phyloP scores from a whole-genome alignment of 1,139 yeast genomes.

The Hanseniaspora sp. region DNA sequence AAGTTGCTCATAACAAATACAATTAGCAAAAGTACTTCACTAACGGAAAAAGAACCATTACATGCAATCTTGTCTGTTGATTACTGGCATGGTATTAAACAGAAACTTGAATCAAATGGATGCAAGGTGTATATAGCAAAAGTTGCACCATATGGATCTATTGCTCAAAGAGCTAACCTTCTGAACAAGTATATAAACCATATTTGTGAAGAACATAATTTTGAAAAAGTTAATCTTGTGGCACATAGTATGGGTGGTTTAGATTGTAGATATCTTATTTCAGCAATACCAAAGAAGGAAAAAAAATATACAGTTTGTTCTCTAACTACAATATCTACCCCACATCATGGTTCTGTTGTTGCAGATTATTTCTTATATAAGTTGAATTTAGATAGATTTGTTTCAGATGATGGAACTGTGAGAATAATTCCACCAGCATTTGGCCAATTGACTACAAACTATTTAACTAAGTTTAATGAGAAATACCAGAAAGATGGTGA shows the following conservation, averaged over 20 bases:
- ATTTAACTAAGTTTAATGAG: constrained; percentile 38
- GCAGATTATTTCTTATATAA: constrained; percentile 47
- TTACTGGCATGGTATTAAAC: constrained; percentile 74
- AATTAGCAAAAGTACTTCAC: constrained; percentile 16
- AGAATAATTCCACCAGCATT: constrained; percentile 38
- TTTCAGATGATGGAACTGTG: constrained; percentile 12
- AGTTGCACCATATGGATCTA: constrained; percentile 69
- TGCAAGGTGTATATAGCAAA: constrained; percentile 59
- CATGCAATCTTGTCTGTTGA: constrained; percentile 40
- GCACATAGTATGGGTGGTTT: constrained; percentile 97
- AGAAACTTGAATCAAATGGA: constrained; percentile 49
- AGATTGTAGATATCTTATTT: constrained; percentile 66
- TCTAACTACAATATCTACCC: constrained; percentile 75
- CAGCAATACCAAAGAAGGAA: constrained; percentile 35
- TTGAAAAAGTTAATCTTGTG: constrained; percentile 51
- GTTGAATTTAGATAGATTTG: constrained; percentile 16
- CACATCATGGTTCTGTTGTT: constrained; percentile 76
- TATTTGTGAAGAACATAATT: constrained; percentile 23
- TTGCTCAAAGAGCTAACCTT: constrained; percentile 39
- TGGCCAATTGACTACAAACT: constrained; percentile 48
- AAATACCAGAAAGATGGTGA: constrained; percentile 43
- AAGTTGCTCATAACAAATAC: constrained; percentile 22
- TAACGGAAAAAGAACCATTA: constrained; percentile 17
- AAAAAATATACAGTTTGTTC: constrained; percentile 50
- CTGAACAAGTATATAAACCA: constrained; percentile 27